Evolutionary conservation across 2,329 filamentous ascomycete species (phyloP), one percentile per base, ranked within the genome.

Genomic region (Neopestalotiopsis sp.): DNA sequence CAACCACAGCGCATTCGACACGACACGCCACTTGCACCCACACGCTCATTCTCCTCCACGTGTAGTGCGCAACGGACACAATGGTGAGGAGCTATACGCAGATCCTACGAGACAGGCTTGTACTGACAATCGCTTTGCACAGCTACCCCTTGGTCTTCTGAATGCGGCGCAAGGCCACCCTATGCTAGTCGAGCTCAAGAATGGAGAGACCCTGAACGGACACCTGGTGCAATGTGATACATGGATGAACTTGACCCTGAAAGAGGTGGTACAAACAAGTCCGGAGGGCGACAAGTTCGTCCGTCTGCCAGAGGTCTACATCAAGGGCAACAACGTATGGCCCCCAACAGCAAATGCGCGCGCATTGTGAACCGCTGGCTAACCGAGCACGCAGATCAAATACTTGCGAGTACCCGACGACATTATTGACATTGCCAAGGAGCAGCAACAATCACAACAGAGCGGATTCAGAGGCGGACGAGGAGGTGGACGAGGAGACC

Each of bases 211-310:
- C 0, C 89, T 99, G 70, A 99, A 98, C 83, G 96, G 96, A 72
- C 94, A 98, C 78, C 86, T 99, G 69, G 92, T 98, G 81, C 94
- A 92, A 81, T 99, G 95, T 90, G 96, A 99, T 81, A 99, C 95
- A 63, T 99, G 96, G 94, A 99, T 99, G 96, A 99, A 99, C 84
- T 85, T 99, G 75, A 98, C 95, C 2, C 84, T 99, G 74, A 97
- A 96, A 82, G 96, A 98, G 81, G 97, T 99, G 28, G 94, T 98
- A 45, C 95, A 98, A 83, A 98, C 96, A 20, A 97, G 92, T 79
- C 91, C 95, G 30, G 95, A 98, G 77, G 96, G 94, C 71, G 95
- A 98, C 82, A 95, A 93, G 79, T 99, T 99, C 82, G 92, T 94
- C 81, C 89, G 94, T 78, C 84, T 99, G 81, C 91, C 94, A 45